Evolutionary conservation across 2,329 filamentous ascomycete genomes (phyloP), one percentile per base, ranked within the genome.

Genomic region (Geosmithia flava): DNA sequence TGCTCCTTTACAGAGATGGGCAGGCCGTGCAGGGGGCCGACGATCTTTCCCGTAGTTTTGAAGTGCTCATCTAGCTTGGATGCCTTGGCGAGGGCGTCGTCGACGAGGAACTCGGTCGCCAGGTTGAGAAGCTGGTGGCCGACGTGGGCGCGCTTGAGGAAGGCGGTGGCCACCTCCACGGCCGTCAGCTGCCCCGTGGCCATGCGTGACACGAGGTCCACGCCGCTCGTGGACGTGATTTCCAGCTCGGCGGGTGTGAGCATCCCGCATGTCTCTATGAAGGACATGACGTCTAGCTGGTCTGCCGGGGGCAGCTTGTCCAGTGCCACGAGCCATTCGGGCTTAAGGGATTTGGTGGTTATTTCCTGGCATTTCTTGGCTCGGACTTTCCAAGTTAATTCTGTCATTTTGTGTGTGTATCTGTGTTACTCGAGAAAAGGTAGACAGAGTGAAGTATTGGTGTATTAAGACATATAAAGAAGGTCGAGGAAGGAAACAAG

Each of bases 21-120:
- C 0, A 80, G 62, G 2, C 81, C 81, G 60, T 85, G 80, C 6
- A 85, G 65, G 4, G 80, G 78, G 0, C 81, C 81, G 1, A 74
- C 52, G 0, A 70, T 60, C 52, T 66, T 63, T 0, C 68, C 65
- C 5, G 65, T 65, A 8, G 53, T 49, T 7, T 58, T 51, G 8
- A 69, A 57, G 51, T 71, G 58, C 2, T 63, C 55, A 57, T 80
- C 77, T 2, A 78, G 59, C 7, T 59, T 46, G 30, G 59, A 58
- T 0, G 76, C 75, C 3, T 61, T 59, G 2, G 57, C 49, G 3
- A 78, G 58, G 1, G 73, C 76, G 20, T 66, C 58, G 1, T 67
- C 58, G 53, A 78, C 75, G 50, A 76, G 69, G 2, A 77, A 66
- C 50, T 76, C 73, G 1, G 65, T 68, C 23, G 70, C 54, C 45